phyloP scores from a whole-genome alignment of 495 filamentous ascomycete genomes.

The Parmelia sp. region DNA sequence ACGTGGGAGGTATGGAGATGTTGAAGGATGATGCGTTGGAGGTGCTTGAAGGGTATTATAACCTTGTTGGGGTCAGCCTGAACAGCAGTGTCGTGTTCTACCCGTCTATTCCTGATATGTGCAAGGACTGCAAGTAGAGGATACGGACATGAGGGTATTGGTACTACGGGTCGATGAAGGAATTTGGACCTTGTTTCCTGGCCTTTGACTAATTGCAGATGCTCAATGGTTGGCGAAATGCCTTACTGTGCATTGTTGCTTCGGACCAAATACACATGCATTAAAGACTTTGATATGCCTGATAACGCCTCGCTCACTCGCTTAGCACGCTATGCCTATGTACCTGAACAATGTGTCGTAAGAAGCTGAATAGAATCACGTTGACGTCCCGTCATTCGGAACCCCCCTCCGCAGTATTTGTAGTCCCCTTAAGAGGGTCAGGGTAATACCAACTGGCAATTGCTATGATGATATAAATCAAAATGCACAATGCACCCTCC shows the following conservation, averaged over 20 bases:
- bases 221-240: neutral
- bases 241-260: neutral
- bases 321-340: neutral
- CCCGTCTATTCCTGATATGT: neutral
- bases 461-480: constrained; percentile 48
- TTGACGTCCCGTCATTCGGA: neutral
- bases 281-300: neutral
- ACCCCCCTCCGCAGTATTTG: constrained; percentile 6
- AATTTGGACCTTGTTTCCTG: neutral
- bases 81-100: neutral
- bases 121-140: neutral
- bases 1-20: neutral
- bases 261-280: neutral
- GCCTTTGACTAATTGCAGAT: neutral
- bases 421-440: neutral
- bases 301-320: neutral
- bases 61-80: neutral
- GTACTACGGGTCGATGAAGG: neutral
- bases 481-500: constrained; percentile 68
- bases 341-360: neutral
- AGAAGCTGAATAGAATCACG: neutral
- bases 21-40: neutral
- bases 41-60: neutral
- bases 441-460: constrained; percentile 25
- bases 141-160: neutral